phyloP scores from a whole-genome alignment of 1,284 basidiomycete species.

The Ustilago lituana region DNA sequence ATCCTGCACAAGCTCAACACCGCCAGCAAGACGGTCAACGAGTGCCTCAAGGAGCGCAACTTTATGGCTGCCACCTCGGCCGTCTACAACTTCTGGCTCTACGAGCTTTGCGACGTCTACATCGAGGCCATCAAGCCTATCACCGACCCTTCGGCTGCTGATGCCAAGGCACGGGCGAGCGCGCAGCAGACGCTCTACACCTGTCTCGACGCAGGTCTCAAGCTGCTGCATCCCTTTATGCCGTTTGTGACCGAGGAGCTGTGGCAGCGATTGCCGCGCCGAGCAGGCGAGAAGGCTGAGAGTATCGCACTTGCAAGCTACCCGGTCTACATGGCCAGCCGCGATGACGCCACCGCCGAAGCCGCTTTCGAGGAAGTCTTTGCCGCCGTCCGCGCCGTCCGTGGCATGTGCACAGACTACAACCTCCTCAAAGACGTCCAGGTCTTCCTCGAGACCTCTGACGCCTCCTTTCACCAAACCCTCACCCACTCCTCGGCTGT shows the following conservation, averaged over 20 bases:
- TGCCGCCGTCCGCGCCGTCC: conserved; percentile 78
- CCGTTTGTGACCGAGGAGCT: conserved; percentile 98
- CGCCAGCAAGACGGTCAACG: conserved; percentile 81
- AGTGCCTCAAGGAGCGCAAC: conserved; percentile 80
- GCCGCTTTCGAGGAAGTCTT: conserved; percentile 83
- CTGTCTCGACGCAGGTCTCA: conserved; percentile 88
- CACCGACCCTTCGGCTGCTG: conserved; percentile 71
- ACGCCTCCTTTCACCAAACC: conserved; percentile 68
- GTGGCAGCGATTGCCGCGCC: conserved; percentile 92
- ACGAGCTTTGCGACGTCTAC: conserved; percentile 98
- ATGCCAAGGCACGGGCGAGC: conserved; percentile 79
- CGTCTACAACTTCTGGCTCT: conserved; percentile 95
- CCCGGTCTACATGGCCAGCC: conserved; percentile 72
- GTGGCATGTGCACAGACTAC: conserved; percentile 90
- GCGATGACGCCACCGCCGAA: conserved; percentile 36
- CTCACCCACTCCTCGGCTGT: conserved; percentile 79
- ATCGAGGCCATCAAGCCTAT: conserved; percentile 95
- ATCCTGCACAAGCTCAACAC: conserved; percentile 92
- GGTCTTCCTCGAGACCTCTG: conserved; percentile 82
- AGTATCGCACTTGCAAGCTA: conserved; percentile 90
- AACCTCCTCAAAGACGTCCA: conserved; percentile 88
- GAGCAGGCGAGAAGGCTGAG: conserved; percentile 78
- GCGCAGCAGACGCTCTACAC: conserved; percentile 97
- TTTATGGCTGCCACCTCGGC: conserved; percentile 90
- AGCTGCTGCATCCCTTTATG: conserved; percentile 97